These are phyloP conservation scores for Magnusiomyces fungicola DNA, from an alignment of 1,139 yeast genomes.

Conservation along the genomic window DNA sequence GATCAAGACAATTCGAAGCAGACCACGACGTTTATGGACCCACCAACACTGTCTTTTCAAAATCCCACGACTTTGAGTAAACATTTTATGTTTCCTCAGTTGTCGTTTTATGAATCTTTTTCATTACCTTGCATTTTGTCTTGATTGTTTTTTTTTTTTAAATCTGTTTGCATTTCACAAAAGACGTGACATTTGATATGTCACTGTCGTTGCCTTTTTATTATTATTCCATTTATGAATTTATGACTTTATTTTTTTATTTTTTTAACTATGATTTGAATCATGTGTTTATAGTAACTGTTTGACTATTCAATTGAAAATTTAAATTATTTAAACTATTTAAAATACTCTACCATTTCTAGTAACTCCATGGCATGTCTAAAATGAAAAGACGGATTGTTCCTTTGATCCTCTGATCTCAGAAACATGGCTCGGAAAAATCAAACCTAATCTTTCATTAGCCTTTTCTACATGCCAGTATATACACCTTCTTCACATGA, in stretches of 20 bases:
- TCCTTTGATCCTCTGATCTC: no score
- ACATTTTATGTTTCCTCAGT: no score
- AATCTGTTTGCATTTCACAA: not conserved
- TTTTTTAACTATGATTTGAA: not conserved
- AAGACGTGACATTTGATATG: not conserved
- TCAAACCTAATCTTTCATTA: no score
- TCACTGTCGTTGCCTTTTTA: no score
- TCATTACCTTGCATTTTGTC: not conserved
- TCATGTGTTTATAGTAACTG: not conserved
- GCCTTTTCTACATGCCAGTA: no score
- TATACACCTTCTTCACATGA: no score
- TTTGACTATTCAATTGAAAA: not conserved
- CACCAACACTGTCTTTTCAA: slow-evolving; percentile 1
- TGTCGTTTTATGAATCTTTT: not conserved
- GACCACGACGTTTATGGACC: slow-evolving; percentile 3
- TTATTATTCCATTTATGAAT: not conserved
- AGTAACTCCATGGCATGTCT: no score
- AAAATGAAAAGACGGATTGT: no score
- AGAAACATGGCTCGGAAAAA: no score
- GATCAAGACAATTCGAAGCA: not conserved
- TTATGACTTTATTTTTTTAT: no score
- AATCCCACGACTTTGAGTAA: not conserved
- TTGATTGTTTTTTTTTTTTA: not conserved
- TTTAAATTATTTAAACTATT: not conserved
- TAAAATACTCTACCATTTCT: not conserved